These are phyloP conservation scores for Blastomyces percursus DNA, from an alignment of 2,329 filamentous ascomycete genomes.

Conservation along the genomic window DNA sequence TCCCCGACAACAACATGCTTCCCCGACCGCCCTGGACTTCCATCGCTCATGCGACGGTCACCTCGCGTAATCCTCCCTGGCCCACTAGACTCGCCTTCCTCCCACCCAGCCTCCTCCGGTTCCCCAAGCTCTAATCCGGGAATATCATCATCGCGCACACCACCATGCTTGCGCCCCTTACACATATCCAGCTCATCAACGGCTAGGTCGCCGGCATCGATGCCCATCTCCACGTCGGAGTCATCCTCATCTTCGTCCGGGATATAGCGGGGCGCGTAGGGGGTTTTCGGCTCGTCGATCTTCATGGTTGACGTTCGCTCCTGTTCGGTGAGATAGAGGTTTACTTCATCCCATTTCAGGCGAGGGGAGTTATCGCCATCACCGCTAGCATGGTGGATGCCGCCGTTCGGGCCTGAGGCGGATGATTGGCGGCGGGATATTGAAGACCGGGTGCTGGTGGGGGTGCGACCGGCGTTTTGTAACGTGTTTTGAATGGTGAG, in stretches of 20 bases:
- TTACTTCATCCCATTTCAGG: conserved; percentile 97
- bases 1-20: conserved; percentile 73
- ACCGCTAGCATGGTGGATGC: conserved; percentile 35
- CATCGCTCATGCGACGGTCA: conserved; percentile 32
- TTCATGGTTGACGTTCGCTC: conserved; percentile 96
- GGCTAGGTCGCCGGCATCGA: conserved; percentile 60
- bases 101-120: conserved; percentile 55
- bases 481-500: conserved; percentile 89
- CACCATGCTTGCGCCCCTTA: conserved; percentile 32
- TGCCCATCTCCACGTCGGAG: conserved; percentile 25
- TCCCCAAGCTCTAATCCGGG: conserved; percentile 86
- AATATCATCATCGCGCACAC: conserved; percentile 61
- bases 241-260: conserved; percentile 69
- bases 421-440: conserved; percentile 60
- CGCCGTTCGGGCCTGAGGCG: conserved; percentile 22
- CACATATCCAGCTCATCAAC: conserved; percentile 56
- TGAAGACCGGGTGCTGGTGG: conserved; percentile 45
- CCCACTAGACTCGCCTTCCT: conserved; percentile 20
- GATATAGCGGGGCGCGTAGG: conserved; percentile 86
- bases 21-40: conserved; percentile 37
- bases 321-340: conserved; percentile 93
- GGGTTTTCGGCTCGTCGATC: conserved; percentile 97
- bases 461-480: conserved; percentile 79
- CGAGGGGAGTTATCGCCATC: conserved; percentile 54
- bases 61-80: conserved; percentile 37